Percentiles rank a stretch among this genome's conserved stretches.
Conservation (phyloP, 139 green algal genomes). For the Tetradesmus lagerheimii region DNA sequence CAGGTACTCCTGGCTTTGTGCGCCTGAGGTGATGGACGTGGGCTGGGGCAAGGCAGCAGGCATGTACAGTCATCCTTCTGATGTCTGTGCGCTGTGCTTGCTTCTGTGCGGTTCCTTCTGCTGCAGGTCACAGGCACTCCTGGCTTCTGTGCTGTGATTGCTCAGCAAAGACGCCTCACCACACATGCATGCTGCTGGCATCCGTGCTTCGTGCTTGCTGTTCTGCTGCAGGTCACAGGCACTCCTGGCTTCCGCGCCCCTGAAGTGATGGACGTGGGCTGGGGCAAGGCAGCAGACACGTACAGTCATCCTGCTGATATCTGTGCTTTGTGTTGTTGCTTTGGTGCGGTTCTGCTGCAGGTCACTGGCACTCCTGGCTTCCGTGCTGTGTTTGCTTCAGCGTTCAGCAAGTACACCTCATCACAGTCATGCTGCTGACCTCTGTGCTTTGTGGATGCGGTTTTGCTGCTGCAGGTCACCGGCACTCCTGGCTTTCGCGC, state of each 20-base stretch:
- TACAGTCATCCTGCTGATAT: neutral
- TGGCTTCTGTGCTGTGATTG: too few relatives aligned
- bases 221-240: too few relatives aligned
- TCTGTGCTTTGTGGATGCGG: too few relatives aligned
- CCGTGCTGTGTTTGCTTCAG: too few relatives aligned
- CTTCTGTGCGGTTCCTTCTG: neutral
- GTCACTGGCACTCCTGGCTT: slow-evolving; percentile 46
- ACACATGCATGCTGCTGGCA: too few relatives aligned
- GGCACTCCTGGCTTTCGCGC: slow-evolving; percentile 43
- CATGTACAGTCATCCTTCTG: slow-evolving; percentile 4
- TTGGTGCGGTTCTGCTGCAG: neutral
- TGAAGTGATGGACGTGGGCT: slow-evolving; percentile 37
- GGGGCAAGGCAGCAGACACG: too few relatives aligned
- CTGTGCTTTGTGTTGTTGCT: neutral
- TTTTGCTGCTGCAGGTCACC: too few relatives aligned
- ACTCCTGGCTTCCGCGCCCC: slow-evolving; percentile 39
- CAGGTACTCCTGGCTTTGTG: slow-evolving; percentile 38
- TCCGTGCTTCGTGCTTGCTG: too few relatives aligned
- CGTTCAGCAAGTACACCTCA: too few relatives aligned
- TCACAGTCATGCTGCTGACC: too few relatives aligned
- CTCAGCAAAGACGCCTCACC: too few relatives aligned
- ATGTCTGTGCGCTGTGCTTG: neutral
- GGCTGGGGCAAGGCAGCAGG: slow-evolving; percentile 43
- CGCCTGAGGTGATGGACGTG: slow-evolving; percentile 34
- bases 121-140: slow-evolving; percentile 37